Evolutionary conservation across 2,329 filamentous ascomycete species (phyloP).

Genomic region (Tolypocladium album): DNA sequence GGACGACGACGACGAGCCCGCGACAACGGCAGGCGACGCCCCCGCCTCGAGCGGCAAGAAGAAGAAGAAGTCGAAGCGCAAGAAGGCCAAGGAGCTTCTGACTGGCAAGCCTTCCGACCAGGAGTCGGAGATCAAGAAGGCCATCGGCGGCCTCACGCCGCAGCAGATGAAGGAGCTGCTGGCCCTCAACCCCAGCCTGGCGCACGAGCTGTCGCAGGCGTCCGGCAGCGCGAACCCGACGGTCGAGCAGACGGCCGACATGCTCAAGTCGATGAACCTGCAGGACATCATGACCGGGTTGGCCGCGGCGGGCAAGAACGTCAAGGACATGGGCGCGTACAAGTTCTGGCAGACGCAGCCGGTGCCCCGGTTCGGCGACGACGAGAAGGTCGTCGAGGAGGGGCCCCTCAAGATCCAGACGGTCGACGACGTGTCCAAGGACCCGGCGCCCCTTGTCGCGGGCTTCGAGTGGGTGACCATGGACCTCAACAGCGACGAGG

Average conservation of each 20-base stretch:
- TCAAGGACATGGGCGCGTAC: constrained; percentile 93
- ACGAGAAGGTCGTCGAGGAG: constrained; percentile 49
- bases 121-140: constrained; percentile 34
- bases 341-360: constrained; percentile 99
- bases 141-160: constrained; percentile 41
- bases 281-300: constrained; percentile 65
- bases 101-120: constrained; percentile 23
- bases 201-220: constrained; percentile 39
- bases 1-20: constrained; percentile 34
- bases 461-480: constrained; percentile 94
- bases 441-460: constrained; percentile 62
- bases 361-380: constrained; percentile 70
- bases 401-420: constrained; percentile 77
- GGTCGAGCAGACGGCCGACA: constrained; percentile 34
- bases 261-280: constrained; percentile 53
- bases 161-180: constrained; percentile 56
- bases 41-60: constrained; percentile 38
- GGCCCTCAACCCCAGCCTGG: constrained; percentile 61
- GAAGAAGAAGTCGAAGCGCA: constrained; percentile 56
- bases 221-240: constrained; percentile 23
- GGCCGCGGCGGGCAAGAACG: constrained; percentile 73
- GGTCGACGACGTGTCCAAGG: constrained; percentile 66
- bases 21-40: constrained; percentile 22
- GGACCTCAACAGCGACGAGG: constrained; percentile 66
- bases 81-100: constrained; percentile 43